These are phyloP conservation scores for Ceratocystis albifundus DNA, from an alignment of 2,329 filamentous ascomycete species.

Conservation along the genomic window DNA sequence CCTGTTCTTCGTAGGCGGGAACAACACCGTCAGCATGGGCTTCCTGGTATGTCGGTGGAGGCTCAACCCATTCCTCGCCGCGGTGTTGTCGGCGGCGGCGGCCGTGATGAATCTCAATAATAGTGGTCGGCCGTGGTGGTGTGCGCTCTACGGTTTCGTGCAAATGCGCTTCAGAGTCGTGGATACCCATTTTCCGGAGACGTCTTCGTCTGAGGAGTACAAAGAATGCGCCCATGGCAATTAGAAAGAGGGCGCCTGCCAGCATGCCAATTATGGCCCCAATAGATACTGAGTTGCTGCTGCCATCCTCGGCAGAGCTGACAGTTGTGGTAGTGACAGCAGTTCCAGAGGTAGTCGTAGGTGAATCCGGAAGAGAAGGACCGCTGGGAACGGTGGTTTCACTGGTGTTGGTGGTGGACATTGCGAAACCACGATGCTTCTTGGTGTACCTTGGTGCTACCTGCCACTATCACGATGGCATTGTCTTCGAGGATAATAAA, in stretches of 20 bases:
- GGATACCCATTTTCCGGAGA: conserved; percentile 18
- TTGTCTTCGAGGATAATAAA: neutral
- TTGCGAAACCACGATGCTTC: conserved; percentile 6
- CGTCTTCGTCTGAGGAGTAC: conserved; percentile 19
- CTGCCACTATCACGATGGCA: neutral
- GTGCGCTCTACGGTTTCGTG: conserved; percentile 17
- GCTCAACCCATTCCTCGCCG: conserved; percentile 21
- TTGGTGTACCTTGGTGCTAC: neutral
- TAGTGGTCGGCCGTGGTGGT: conserved; percentile 14
- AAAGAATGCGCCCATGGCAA: conserved; percentile 20
- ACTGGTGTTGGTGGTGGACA: neutral
- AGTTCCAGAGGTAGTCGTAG: neutral
- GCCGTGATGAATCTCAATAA: conserved; percentile 20
- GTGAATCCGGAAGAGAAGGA: conserved; percentile 5
- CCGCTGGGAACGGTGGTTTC: neutral
- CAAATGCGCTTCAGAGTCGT: conserved; percentile 20
- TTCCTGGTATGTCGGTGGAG: conserved; percentile 22
- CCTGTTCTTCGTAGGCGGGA: conserved; percentile 20
- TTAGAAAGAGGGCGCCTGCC: conserved; percentile 14
- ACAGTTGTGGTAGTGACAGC: neutral
- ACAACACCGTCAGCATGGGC: conserved; percentile 22
- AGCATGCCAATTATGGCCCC: conserved; percentile 17
- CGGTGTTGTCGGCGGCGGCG: conserved; percentile 14
- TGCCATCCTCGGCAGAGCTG: neutral
- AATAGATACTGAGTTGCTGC: conserved; percentile 8